Percentiles rank a stretch among this genome's conserved stretches.
Conservation (phyloP, 2,329 filamentous ascomycete genomes). For the Verticillium nonalfalfae region DNA sequence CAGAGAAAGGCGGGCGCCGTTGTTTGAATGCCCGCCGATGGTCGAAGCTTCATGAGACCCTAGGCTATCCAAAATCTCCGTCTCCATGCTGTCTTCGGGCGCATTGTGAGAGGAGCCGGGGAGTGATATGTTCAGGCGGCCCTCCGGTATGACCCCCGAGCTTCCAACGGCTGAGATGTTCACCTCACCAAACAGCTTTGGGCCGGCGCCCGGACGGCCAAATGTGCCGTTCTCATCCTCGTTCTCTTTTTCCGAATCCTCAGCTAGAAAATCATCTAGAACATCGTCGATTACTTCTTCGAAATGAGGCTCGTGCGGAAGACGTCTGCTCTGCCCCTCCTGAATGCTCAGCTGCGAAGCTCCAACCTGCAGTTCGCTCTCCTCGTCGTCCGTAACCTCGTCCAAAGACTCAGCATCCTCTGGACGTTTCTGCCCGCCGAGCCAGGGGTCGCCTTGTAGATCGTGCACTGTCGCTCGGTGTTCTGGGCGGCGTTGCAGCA, state of each 20-base stretch:
- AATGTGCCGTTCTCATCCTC: slow-evolving; percentile 71
- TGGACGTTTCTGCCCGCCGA: slow-evolving; percentile 30
- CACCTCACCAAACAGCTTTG: slow-evolving; percentile 49
- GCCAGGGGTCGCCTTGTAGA: slow-evolving; percentile 70
- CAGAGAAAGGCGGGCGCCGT: slow-evolving; percentile 12
- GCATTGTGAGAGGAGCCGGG: slow-evolving; percentile 20
- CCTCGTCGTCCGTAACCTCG: slow-evolving; percentile 56
- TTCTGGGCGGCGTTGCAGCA: slow-evolving; percentile 76
- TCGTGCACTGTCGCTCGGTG: slow-evolving; percentile 66
- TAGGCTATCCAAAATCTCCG: slow-evolving; percentile 39
- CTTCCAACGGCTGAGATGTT: slow-evolving; percentile 46
- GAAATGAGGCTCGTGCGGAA: slow-evolving; percentile 16
- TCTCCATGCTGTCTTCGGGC: slow-evolving; percentile 29
- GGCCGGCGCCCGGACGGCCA: slow-evolving; percentile 36
- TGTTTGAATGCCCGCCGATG: not conserved
- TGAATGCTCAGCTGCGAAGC: slow-evolving; percentile 60
- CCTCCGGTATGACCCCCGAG: slow-evolving; percentile 41
- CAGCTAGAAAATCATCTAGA: slow-evolving; percentile 39
- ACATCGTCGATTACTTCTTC: slow-evolving; percentile 24
- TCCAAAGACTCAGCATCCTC: slow-evolving; percentile 47
- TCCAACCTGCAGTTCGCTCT: slow-evolving; percentile 44
- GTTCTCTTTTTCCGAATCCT: slow-evolving; percentile 77
- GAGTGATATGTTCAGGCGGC: slow-evolving; percentile 40
- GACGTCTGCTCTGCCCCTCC: slow-evolving; percentile 29
- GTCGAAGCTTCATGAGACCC: slow-evolving; percentile 33